Percentiles rank a stretch among this genome's conserved stretches.
Evolutionary conservation across 2,329 filamentous ascomycete species (phyloP).

Genomic region (Epichloe gansuensis): DNA sequence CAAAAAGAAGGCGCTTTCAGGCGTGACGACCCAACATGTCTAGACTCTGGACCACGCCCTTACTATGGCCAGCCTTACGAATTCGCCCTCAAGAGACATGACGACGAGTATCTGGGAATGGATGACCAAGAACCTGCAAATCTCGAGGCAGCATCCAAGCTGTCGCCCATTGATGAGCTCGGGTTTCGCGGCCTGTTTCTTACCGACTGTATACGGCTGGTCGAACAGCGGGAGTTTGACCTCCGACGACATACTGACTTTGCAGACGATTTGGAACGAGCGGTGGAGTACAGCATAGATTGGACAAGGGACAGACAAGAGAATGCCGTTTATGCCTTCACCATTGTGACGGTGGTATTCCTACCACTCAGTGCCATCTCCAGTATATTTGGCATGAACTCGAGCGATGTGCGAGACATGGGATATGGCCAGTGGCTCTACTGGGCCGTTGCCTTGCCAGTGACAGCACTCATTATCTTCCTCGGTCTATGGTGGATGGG

Average conservation of each 20-base stretch:
- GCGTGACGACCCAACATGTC: background rate
- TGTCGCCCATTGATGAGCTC: slow-evolving; percentile 23
- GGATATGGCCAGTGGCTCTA: slow-evolving; percentile 34
- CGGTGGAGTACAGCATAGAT: slow-evolving; percentile 23
- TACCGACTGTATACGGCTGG: slow-evolving; percentile 23
- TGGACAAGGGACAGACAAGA: slow-evolving; percentile 32
- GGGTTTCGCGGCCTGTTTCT: slow-evolving; percentile 27
- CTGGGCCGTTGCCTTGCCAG: slow-evolving; percentile 34
- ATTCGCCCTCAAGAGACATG: background rate
- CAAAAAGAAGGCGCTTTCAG: background rate
- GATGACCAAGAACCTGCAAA: slow-evolving; percentile 14
- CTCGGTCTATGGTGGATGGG: slow-evolving; percentile 30
- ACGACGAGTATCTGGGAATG: slow-evolving; percentile 12
- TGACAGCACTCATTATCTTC: slow-evolving; percentile 29
- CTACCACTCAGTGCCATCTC: slow-evolving; percentile 33
- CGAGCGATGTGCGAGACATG: slow-evolving; percentile 36
- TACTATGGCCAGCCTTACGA: background rate
- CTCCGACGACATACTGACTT: slow-evolving; percentile 19
- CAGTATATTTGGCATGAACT: slow-evolving; percentile 42
- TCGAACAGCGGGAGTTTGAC: slow-evolving; percentile 25
- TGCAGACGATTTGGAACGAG: slow-evolving; percentile 18
- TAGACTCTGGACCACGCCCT: background rate
- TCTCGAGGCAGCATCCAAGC: slow-evolving; percentile 18
- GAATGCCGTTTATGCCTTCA: slow-evolving; percentile 35
- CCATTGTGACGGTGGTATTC: slow-evolving; percentile 36